Evolutionary conservation across 2,329 filamentous ascomycete species (phyloP), one percentile per base, ranked within the genome.

Genomic region (Claviceps sp.): DNA sequence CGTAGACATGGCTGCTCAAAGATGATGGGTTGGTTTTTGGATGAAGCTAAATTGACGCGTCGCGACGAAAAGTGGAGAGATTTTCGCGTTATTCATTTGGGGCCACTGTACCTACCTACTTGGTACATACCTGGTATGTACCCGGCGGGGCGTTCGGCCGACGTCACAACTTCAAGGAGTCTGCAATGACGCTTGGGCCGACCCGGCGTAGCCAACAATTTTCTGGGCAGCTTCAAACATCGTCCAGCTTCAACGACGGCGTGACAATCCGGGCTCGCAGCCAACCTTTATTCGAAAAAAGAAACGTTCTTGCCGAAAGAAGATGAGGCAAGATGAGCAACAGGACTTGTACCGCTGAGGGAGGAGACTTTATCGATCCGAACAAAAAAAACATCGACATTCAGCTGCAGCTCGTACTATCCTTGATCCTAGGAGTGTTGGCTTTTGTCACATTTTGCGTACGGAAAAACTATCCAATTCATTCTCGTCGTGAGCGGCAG

Each of bases 391-490:
- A 63, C 26, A 77, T 71, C 59, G 67, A 80, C 64, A 66, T 76
- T 42, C 66, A 70, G 54, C 78, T 83, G 51, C 88, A 94, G 69
- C 76, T 89, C 49, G 76, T 82, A 53, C 74, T 94, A 59, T 91
- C 88, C 7, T 64, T 86, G 43, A 69, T 76, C 5, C 72, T 94
- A 38, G 88, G 88, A 36, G 57, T 85, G 44, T 73, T 76, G 5
- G 86, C 86, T 36, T 88, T 93, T 61, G 55, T 89, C 36, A 73
- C 80, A 20, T 95, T 95, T 59, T 93, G 87, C 64, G 81, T 87
- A 71, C 11, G 47, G 17, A 39, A 26, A 59, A 80, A 66, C 43
- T 20, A 44, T 5, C 3, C 14, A 6, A 20, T 44, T 7, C 8
- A 13, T 26, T 42, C 14, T 6, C 23, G 45, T 16, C 38, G 42